Base-by-base conservation (phyloP, 257 asterid genomes). In the Vinca minor region DNA sequence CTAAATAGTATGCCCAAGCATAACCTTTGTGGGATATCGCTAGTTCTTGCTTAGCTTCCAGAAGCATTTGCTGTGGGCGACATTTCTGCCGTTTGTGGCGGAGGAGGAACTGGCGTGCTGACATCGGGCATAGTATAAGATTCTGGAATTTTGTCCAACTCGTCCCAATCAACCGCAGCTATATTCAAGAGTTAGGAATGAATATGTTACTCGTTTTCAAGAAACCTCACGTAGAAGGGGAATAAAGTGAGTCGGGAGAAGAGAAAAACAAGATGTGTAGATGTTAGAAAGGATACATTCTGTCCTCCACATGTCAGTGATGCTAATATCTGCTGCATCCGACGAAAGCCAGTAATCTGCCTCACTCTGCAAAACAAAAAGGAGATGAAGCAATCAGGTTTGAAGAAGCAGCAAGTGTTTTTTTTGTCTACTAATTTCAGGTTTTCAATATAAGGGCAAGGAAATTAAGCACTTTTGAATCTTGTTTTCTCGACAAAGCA, bases 321-420 rank as follows among this genome's bases (percentile, higher is more conserved):
- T 78, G 82, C 91, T 84, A 63, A 77, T 80, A 74, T 66, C 91
- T 46, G n/a, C n/a, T n/a, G 81, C 78, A 50, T 82, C 93, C 0
- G 92, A 79, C 67, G 73, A 68, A 38, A 87, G 85, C 90, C 87
- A 84, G 75, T 80, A 81, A 79, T 85, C 96, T 50, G 82, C 88
- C 66, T 77, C 90, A 6, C 67, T 81, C 97, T 90, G 92, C 77
- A 78, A 59, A 69, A 28, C 3, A 15, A n/a, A 50, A 45, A 41
- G 65, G 20, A 13, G 34, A 31, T 15, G 28, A 6, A 28, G 36
- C 26, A 29, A 29, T 58, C 34, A 17, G 35, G 55, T 26, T 39
- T 60, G 21, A 3, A 5, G 20, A 13, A 20, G 28, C 29, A 59
- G 25, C 32, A 46, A 38, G 18, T 34, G 18, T 56, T 39, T n/a